These are phyloP conservation scores for Rhinocladiella similis DNA, from an alignment of 2,329 filamentous ascomycete genomes.

Conservation along the genomic window DNA sequence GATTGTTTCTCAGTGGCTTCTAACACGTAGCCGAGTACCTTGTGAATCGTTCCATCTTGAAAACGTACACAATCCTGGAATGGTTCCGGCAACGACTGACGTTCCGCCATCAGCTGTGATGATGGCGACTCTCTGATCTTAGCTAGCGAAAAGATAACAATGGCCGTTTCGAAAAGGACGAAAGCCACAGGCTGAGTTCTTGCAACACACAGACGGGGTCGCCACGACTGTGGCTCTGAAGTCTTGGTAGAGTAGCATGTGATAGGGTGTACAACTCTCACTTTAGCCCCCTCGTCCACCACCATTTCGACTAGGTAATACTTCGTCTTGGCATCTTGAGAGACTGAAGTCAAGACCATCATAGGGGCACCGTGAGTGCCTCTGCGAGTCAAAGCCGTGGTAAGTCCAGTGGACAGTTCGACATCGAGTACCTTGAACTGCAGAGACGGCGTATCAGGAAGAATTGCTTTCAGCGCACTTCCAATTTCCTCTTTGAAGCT, in stretches of 20 bases:
- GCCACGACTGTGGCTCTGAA: conserved; percentile 41
- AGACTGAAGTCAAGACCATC: conserved; percentile 61
- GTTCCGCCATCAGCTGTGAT: conserved; percentile 70
- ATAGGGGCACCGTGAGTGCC: conserved; percentile 48
- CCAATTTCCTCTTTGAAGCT: conserved; percentile 68
- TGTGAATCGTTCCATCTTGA: conserved; percentile 52
- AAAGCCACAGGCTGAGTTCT: conserved; percentile 78
- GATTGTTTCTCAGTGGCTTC: conserved; percentile 47
- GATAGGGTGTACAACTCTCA: conserved; percentile 69
- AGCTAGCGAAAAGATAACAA: conserved; percentile 74
- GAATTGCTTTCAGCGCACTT: conserved; percentile 50
- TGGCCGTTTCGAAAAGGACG: conserved; percentile 73
- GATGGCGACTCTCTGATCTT: conserved; percentile 70
- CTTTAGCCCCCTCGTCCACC: conserved; percentile 55
- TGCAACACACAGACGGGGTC: conserved; percentile 74
- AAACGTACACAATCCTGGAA: conserved; percentile 90
- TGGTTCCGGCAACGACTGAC: conserved; percentile 60
- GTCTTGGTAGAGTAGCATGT: conserved; percentile 61
- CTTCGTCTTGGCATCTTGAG: conserved; percentile 54
- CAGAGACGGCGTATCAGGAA: conserved; percentile 38
- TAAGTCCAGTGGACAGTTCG: conserved; percentile 28
- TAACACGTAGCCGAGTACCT: conserved; percentile 50
- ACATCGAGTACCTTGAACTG: conserved; percentile 78
- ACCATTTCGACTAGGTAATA: conserved; percentile 75
- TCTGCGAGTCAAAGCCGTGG: conserved; percentile 35